Percentiles rank a stretch among this genome's conserved stretches.
Evolutionary conservation across 176 grass and related monocot species (phyloP).

Genomic region (Calamus simplicifolius): DNA sequence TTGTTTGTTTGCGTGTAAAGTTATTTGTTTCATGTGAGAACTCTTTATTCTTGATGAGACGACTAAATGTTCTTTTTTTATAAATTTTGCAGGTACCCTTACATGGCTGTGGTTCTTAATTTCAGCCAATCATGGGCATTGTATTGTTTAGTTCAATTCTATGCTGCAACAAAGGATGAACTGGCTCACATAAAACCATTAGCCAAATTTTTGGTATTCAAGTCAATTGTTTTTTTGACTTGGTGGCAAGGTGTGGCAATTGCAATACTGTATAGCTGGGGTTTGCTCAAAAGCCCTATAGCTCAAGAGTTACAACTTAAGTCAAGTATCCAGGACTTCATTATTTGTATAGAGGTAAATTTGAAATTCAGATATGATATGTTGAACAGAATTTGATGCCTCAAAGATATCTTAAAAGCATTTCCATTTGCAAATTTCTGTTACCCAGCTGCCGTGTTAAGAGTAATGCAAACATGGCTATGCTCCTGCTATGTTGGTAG

Average conservation of each 20-base stretch:
- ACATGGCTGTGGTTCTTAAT: constrained; percentile 82
- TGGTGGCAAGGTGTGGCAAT: constrained; percentile 97
- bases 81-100: constrained; percentile 68
- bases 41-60: not conserved
- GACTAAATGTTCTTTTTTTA: constrained; percentile 6
- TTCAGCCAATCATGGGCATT: constrained; percentile 98
- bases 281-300: constrained; percentile 64
- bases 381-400: too few relatives aligned
- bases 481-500: too few relatives aligned
- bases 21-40: not conserved
- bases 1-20: too few relatives aligned
- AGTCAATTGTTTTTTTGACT: constrained; percentile 97
- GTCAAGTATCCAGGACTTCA: constrained; percentile 93
- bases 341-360: constrained; percentile 97
- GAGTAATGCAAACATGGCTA: too few relatives aligned
- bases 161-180: constrained; percentile 84
- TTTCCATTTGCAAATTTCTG: too few relatives aligned
- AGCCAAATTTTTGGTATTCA: constrained; percentile 87
- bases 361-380: constrained; percentile 11
- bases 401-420: too few relatives aligned
- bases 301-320: constrained; percentile 83
- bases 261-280: constrained; percentile 70
- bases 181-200: constrained; percentile 92
- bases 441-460: too few relatives aligned
- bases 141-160: constrained; percentile 91